Conservation (phyloP, 768 basidiomycete species). For the Termitomyces sp. region DNA sequence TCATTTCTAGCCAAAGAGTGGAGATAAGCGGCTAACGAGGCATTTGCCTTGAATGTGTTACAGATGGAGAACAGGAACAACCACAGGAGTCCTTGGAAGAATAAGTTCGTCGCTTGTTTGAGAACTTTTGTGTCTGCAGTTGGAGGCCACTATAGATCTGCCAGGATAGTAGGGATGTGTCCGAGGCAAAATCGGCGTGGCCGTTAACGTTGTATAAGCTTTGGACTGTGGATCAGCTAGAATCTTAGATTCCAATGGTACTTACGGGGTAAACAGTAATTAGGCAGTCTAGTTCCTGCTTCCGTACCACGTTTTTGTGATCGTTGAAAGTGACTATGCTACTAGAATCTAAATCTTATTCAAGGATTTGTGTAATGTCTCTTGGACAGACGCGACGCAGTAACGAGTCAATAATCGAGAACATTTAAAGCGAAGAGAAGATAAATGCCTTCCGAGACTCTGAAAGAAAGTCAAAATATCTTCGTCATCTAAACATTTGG, state of each 20-base stretch:
- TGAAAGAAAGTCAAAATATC: constrained; percentile 3
- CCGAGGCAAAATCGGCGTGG: not conserved
- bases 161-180: not conserved
- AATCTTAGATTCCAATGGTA: constrained; percentile 7
- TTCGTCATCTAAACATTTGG: constrained; percentile 15
- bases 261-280: not conserved
- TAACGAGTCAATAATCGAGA: not conserved
- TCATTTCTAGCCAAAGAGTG: not conserved
- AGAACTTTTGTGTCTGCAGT: not conserved
- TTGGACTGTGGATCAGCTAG: constrained; percentile 3
- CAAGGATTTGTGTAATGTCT: not conserved
- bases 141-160: not conserved
- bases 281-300: not conserved
- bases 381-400: not conserved
- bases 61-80: no score
- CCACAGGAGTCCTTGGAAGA: not conserved
- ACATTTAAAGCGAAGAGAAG: not conserved
- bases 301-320: constrained; percentile 1
- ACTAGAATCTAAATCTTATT: no score
- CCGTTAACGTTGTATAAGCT: constrained; percentile 4
- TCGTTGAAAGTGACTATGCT: not conserved
- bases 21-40: constrained; percentile 2
- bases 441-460: constrained; percentile 5
- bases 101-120: not conserved
- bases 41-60: no score